These are phyloP conservation scores for Cryphonectria japonica DNA, from an alignment of 2,329 filamentous ascomycete species.

Conservation along the genomic window DNA sequence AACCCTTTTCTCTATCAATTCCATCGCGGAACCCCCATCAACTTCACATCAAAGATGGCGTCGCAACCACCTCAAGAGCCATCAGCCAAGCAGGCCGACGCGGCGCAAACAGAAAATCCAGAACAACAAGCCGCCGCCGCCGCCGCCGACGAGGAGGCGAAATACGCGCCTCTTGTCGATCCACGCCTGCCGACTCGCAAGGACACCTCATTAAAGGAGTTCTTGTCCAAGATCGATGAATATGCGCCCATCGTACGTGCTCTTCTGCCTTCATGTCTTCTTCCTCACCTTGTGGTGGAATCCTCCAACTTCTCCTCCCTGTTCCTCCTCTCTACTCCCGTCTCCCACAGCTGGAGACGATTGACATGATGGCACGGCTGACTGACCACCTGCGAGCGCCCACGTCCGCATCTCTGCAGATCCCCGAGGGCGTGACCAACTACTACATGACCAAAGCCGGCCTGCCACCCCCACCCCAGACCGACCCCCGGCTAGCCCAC, in stretches of 20 bases:
- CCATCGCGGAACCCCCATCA: neutral
- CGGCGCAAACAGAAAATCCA: slow-evolving; percentile 29
- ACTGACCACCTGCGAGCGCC: slow-evolving; percentile 11
- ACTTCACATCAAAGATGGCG: slow-evolving; percentile 7
- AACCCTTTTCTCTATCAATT: neutral
- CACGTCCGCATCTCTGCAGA: slow-evolving; percentile 55
- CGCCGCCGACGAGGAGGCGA: slow-evolving; percentile 16
- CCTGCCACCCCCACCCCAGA: slow-evolving; percentile 88
- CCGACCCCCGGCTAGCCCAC: slow-evolving; percentile 85
- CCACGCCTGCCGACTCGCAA: slow-evolving; percentile 75
- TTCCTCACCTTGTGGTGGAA: neutral
- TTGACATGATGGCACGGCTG: neutral
- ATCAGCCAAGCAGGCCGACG: slow-evolving; percentile 29
- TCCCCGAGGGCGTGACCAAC: slow-evolving; percentile 94
- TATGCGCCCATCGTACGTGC: slow-evolving; percentile 90
- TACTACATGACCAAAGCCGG: slow-evolving; percentile 98
- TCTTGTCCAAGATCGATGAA: slow-evolving; percentile 95
- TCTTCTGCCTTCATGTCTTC: neutral
- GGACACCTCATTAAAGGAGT: slow-evolving; percentile 89
- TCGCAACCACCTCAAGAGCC: slow-evolving; percentile 29
- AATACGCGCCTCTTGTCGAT: slow-evolving; percentile 26
- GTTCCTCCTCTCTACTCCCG: neutral
- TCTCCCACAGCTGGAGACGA: neutral
- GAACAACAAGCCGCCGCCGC: slow-evolving; percentile 5
- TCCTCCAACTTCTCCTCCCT: neutral